Conservation (phyloP, 176 grass and related monocot species). For the Phoenix roebelenii region DNA sequence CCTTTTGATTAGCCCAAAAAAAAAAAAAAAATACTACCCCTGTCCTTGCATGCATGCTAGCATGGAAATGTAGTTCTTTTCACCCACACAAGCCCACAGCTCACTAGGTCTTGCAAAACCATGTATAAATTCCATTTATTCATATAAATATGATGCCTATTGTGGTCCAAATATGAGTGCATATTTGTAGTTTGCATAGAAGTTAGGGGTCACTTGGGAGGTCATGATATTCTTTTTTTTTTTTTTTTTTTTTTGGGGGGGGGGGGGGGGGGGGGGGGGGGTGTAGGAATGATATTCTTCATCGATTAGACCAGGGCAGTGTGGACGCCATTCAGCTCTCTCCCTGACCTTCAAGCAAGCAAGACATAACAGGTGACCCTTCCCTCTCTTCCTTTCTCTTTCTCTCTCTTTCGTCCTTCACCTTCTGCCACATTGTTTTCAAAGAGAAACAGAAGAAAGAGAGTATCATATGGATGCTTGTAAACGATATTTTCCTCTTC, state of each 20-base stretch:
- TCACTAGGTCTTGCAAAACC: no score
- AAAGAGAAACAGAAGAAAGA: not conserved
- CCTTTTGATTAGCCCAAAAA: no score
- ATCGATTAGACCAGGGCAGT: not conserved
- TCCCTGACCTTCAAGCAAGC: constrained; percentile 1
- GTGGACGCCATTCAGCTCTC: not conserved
- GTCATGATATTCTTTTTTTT: not conserved
- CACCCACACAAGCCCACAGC: not conserved
- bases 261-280: no score
- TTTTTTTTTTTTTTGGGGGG: not conserved
- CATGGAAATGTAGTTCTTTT: no score
- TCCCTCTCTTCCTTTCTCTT: not conserved
- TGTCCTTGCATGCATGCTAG: no score
- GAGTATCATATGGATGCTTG: not conserved
- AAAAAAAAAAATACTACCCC: no score
- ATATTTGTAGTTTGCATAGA: not conserved
- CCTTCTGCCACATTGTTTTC: not conserved
- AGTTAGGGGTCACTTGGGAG: not conserved
- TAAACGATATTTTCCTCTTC: constrained; percentile 7
- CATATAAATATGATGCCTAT: no score
- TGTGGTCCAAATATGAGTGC: not conserved
- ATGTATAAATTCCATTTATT: no score
- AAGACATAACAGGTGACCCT: not conserved
- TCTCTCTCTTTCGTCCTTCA: not conserved
- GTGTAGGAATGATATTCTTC: not conserved